Evolutionary conservation across 2,329 filamentous ascomycete species (phyloP), one percentile per base, ranked within the genome.

Genomic region (Thermoascus crustaceus): DNA sequence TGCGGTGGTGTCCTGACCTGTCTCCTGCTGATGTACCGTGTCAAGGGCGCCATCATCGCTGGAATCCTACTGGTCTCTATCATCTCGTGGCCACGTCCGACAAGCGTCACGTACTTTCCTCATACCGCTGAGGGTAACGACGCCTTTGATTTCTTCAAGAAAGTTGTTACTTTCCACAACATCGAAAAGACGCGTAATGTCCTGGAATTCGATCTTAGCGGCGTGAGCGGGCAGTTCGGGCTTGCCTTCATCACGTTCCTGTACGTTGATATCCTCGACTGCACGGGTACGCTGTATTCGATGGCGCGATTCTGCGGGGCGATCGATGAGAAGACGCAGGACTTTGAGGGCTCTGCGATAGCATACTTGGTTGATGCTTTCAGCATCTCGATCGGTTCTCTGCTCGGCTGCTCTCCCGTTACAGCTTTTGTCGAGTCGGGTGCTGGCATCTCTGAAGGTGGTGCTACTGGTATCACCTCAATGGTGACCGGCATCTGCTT

Each of bases 341-440:
- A 94, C 54, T 94, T 94, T 43, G 85, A 93, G 58, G 83, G 85
- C 38, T 88, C 82, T 10, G 80, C 85, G 2, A 67, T 86, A 13
- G 86, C 86, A 1, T 94, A 93, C 60, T 81, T 84, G 60, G 81
- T 91, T 16, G 86, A 94, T 50, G 85, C 86, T 1, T 63, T 88
- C 24, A 72, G 73, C 48, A 87, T 93, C 48, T 84, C 83, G 1
- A 83, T 93, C 43, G 85, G 85, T 3, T 77, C 83, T 4, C 67
- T 93, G 1, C 70, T 94, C 32, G 86, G 86, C 32, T 75, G 73
- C 7, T 81, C 86, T 0, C 86, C 86, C 0, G 84, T 93, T 3
- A 93, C 85, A 1, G 85, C 85, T 7, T 94, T 86, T 54, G 79
- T 93, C 51, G 86, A 93, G 61, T 86, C 81, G n/a, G 85, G 85